phyloP scores from a whole-genome alignment of 202 grass and related monocot genomes.

The Dendrocalamus latiflorus region DNA sequence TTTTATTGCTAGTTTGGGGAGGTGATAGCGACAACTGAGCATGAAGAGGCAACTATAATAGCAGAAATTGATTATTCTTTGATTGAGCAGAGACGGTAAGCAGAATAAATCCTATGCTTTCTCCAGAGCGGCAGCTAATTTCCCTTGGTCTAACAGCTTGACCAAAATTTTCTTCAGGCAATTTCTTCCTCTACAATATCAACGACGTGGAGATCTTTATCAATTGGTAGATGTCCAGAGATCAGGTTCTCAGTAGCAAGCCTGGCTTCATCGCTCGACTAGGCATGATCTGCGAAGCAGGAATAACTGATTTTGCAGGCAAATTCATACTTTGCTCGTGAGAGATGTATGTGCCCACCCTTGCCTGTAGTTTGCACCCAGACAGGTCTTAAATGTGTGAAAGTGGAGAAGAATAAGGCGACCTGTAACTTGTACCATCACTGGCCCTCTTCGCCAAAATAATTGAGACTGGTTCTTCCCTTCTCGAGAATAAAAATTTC shows the following conservation, averaged over 20 bases:
- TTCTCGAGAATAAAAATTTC: constrained; percentile 5
- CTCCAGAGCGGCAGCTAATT: background rate
- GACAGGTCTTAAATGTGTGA: background rate
- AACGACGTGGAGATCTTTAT: constrained; percentile 81
- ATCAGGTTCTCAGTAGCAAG: constrained; percentile 36
- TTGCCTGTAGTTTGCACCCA: background rate
- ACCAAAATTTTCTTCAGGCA: constrained; percentile 36
- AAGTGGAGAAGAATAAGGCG: constrained; percentile 2
- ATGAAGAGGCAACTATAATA: constrained; percentile 68
- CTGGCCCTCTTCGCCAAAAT: background rate
- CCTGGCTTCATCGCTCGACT: background rate
- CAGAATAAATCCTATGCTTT: background rate
- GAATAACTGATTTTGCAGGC: background rate
- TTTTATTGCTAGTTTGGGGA: constrained; percentile 74
- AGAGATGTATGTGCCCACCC: background rate
- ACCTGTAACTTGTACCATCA: background rate
- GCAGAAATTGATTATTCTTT: constrained; percentile 92
- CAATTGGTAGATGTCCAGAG: constrained; percentile 87
- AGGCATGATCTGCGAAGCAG: background rate
- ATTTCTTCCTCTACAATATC: constrained; percentile 67
- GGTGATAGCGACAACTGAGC: constrained; percentile 83
- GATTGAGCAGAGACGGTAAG: constrained; percentile 76
- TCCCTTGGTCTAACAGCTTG: background rate
- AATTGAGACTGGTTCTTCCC: background rate
- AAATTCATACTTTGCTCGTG: background rate